Evolutionary conservation across 2,329 filamentous ascomycete genomes (phyloP).

Genomic region (Aspergillus melleus): DNA sequence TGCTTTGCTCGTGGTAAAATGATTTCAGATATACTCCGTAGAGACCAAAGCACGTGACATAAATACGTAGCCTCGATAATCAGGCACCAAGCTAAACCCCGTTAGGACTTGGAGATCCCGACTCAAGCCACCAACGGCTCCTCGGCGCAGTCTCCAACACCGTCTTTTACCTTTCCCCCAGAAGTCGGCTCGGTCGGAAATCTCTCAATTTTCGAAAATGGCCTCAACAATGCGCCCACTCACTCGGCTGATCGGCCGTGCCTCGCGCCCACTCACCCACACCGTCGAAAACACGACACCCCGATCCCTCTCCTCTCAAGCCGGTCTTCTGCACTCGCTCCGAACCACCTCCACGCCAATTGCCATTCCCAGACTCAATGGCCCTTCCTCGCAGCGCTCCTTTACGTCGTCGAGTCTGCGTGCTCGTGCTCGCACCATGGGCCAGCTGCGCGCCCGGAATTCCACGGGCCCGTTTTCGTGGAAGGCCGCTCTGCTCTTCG

Average conservation of each 20-base stretch:
- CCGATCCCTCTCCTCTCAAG: conserved; percentile 4
- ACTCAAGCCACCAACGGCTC: neutral
- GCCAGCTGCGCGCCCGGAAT: conserved; percentile 41
- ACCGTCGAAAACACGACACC: conserved; percentile 10
- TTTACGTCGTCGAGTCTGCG: conserved; percentile 33
- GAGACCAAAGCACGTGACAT: neutral
- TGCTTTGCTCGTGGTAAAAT: no score
- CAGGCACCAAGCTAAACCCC: neutral
- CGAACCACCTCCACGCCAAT: neutral
- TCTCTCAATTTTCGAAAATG: conserved; percentile 18
- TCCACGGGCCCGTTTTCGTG: conserved; percentile 75
- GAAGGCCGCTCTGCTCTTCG: conserved; percentile 84
- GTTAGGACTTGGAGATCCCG: conserved; percentile 9
- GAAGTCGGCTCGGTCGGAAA: neutral
- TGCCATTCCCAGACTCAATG: conserved; percentile 3
- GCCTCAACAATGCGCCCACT: conserved; percentile 27
- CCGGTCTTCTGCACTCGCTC: conserved; percentile 2
- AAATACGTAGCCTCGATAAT: neutral
- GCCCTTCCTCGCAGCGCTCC: conserved; percentile 4
- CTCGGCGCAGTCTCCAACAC: neutral
- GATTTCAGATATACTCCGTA: neutral
- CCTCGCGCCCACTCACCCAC: conserved; percentile 11
- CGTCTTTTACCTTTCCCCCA: neutral
- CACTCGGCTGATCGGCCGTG: conserved; percentile 14
- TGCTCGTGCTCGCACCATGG: conserved; percentile 37